phyloP scores from a whole-genome alignment of 768 basidiomycete species.

The Melanogaster broomeanus region DNA sequence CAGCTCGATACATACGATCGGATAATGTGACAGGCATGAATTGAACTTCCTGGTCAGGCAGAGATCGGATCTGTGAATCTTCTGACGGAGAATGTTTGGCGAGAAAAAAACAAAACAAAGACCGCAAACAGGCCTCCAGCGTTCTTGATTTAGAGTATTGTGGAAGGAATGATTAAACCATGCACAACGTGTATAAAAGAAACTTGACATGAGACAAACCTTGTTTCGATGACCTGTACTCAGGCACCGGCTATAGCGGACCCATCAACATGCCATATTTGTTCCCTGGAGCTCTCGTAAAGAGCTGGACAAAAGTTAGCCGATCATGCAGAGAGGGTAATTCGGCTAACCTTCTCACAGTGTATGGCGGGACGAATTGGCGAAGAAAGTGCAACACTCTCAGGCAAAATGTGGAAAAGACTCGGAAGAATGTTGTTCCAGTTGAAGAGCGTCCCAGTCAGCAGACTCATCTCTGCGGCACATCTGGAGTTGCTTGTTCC shows the following conservation, averaged over 20 bases:
- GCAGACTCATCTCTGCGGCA: constrained; percentile 13
- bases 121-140: constrained; percentile 9
- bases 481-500: background rate
- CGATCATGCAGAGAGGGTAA: constrained; percentile 15
- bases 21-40: constrained; percentile 16
- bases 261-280: constrained; percentile 14
- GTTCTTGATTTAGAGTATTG: constrained; percentile 22
- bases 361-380: background rate
- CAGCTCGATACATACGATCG: constrained; percentile 13
- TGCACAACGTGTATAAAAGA: constrained; percentile 26
- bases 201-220: constrained; percentile 33
- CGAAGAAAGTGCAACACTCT: constrained; percentile 1
- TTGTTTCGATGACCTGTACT: constrained; percentile 20
- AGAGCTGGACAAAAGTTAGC: constrained; percentile 13
- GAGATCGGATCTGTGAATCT: constrained; percentile 21
- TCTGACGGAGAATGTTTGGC: constrained; percentile 15
- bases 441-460: constrained; percentile 5
- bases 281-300: constrained; percentile 14
- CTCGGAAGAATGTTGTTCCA: constrained; percentile 15
- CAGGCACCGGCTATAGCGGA: constrained; percentile 26
- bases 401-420: constrained; percentile 15
- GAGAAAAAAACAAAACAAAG: constrained; percentile 19
- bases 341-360: constrained; percentile 24
- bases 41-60: constrained; percentile 12
- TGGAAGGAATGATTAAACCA: constrained; percentile 27